Base-by-base conservation (phyloP, 225 moss, liverwort and hornwort genomes). In the Polytrichum commune region DNA sequence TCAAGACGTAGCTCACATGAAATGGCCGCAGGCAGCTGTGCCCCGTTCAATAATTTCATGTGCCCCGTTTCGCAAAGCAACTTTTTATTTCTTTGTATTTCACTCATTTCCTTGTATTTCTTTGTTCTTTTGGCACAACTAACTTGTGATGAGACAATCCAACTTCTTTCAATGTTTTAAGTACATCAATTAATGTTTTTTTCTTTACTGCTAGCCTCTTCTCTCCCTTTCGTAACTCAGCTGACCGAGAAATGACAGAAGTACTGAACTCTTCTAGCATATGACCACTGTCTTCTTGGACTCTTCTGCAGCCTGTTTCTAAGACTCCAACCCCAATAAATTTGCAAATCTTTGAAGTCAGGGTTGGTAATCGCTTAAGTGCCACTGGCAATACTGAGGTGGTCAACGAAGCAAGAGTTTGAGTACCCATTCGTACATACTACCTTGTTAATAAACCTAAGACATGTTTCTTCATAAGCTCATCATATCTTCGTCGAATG, bases 171-270 rank as follows among this genome's bases (percentile, higher is more conserved):
- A 97, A 29, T 20, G 75, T 74, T 81, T 88, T 88, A 7, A 97
- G 85, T 61, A 97, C 84, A 83, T 97, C 96, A 70, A 80, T 75
- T 69, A 97, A 74, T 18, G 96, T 93, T 71, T 93, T 97, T 67
- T 93, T 97, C 86, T 97, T 97, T n/a, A 93, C 80, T 28, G 93
- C 87, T 58, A 92, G 79, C 65, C 82, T 80, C 78, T 82, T 91
- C 68, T 84, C 88, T 19, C 90, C 89, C 53, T 86, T 84, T 78
- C 90, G 81, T 20, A 97, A 83, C 82, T 97, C 92, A 67, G 90
- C 81, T 60, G 96, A 83, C 58, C 96, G 92, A 72, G 82, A 73
- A 65, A 97, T 97, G 27, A 97, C 79, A 60, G 91, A 78, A 29
- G 74, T 78, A 60, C 90, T 86, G 9, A 97, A 78, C 69, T 79